Evolutionary conservation across 371 early-diverging fungal species (phyloP).

Genomic region (Mucor circinelloides): DNA sequence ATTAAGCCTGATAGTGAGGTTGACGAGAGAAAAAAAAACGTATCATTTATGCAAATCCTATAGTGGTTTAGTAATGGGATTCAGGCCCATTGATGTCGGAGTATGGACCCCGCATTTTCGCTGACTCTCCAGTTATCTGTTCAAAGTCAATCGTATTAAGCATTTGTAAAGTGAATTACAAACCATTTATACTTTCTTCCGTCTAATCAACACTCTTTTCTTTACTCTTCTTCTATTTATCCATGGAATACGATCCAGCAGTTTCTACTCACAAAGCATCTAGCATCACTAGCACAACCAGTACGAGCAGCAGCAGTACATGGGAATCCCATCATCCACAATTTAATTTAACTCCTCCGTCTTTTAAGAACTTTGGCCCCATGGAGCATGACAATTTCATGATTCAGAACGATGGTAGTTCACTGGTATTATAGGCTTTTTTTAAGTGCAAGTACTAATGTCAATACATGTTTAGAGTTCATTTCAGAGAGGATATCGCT

Average conservation of each 20-base stretch:
- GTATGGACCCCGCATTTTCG: slow-evolving; percentile 11
- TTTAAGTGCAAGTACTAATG: neutral
- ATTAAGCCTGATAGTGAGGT: neutral
- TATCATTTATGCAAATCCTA: neutral
- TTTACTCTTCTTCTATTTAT: slow-evolving; percentile 5
- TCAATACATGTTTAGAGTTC: neutral
- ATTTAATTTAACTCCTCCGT: neutral
- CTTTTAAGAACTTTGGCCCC: neutral
- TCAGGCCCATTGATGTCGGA: neutral
- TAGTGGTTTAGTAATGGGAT: slow-evolving; percentile 1
- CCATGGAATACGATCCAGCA: slow-evolving; percentile 24
- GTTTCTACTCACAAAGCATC: slow-evolving; percentile 23
- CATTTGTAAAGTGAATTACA: slow-evolving; percentile 22
- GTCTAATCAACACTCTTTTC: slow-evolving; percentile 5
- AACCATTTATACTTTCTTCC: neutral
- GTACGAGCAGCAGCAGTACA: slow-evolving; percentile 16
- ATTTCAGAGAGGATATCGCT: neutral
- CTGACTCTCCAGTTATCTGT: slow-evolving; percentile 2
- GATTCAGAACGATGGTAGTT: neutral
- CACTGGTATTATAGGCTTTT: neutral
- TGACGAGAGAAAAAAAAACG: neutral
- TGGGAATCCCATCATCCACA: slow-evolving; percentile 8
- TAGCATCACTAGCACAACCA: slow-evolving; percentile 26
- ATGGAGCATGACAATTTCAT: neutral
- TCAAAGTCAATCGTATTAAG: slow-evolving; percentile 3